A percentile compares a stretch with the other conserved stretches of the same genome.
Evolutionary conservation across 306 rosid species (phyloP).

Genomic region (Casuarina equisetifolia): DNA sequence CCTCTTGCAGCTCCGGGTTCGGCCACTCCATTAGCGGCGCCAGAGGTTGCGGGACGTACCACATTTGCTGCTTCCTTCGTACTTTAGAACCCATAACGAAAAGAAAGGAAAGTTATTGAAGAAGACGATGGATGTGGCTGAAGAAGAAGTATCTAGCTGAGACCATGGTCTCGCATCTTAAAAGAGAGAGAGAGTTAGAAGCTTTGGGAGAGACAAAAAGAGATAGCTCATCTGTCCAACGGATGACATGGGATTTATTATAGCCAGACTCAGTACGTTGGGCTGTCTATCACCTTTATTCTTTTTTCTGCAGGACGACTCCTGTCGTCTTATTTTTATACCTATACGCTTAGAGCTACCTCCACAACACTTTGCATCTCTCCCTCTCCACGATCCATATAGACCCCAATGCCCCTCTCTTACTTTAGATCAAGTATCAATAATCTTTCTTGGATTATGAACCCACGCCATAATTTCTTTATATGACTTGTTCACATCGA

Average conservation of each 20-base stretch:
- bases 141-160: constrained; percentile 25
- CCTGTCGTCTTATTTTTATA: constrained; percentile 41
- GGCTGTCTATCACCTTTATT: constrained; percentile 81
- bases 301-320: constrained; percentile 48
- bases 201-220: constrained; percentile 57
- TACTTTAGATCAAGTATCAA: too few species aligned
- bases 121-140: constrained; percentile 1
- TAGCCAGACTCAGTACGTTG: constrained; percentile 66
- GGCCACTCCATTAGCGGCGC: constrained; percentile 96
- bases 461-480: not conserved
- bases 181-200: constrained; percentile 9
- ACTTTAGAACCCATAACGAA: constrained; percentile 61
- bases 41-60: constrained; percentile 79
- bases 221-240: constrained; percentile 60
- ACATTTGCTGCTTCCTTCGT: constrained; percentile 61
- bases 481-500: not conserved
- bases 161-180: constrained; percentile 11
- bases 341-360: constrained; percentile 29
- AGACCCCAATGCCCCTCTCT: not conserved
- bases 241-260: constrained; percentile 50
- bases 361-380: constrained; percentile 12
- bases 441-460: constrained; percentile 2
- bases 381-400: not conserved
- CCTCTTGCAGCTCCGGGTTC: constrained; percentile 83
- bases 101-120: not conserved